A percentile compares a stretch with the other conserved stretches of the same genome.
Evolutionary conservation across 2,329 filamentous ascomycete species (phyloP).

Genomic region (Penicillium olsonii): DNA sequence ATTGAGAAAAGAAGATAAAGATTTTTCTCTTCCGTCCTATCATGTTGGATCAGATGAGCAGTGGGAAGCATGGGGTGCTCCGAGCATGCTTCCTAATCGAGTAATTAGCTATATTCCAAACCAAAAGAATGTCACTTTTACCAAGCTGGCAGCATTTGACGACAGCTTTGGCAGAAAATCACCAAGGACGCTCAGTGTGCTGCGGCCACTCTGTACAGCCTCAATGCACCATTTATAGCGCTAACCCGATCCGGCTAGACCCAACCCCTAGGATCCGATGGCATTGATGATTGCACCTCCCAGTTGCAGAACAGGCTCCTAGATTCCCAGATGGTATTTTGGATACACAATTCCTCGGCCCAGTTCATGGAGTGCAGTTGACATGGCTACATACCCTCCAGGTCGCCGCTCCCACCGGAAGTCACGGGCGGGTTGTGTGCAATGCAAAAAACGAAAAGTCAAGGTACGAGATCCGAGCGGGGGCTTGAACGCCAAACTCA

Average conservation of each 20-base stretch:
- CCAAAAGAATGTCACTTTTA: no score
- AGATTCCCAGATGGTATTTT: not conserved
- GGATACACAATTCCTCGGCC: not conserved
- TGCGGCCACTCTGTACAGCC: not conserved
- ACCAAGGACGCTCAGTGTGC: not conserved
- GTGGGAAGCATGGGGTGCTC: no score
- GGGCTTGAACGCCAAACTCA: not conserved
- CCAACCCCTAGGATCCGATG: not conserved
- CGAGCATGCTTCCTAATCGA: no score
- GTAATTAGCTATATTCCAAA: not conserved
- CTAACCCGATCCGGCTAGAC: conserved; percentile 3
- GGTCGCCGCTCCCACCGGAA: conserved; percentile 29
- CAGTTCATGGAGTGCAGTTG: not conserved
- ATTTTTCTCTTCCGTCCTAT: no score
- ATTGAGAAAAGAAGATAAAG: no score
- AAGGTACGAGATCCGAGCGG: conserved; percentile 23
- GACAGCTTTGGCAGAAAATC: no score
- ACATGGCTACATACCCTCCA: conserved; percentile 4
- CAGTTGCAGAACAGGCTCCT: not conserved
- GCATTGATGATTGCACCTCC: not conserved
- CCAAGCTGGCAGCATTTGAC: no score
- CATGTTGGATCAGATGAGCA: no score
- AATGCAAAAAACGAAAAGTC: conserved; percentile 31
- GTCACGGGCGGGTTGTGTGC: conserved; percentile 27
- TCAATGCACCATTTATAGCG: not conserved